Evolutionary conservation across 352 stramenopile genomes (phyloP), one percentile per base, ranked within the genome.

Genomic region (Globisporangium cystogenes): DNA sequence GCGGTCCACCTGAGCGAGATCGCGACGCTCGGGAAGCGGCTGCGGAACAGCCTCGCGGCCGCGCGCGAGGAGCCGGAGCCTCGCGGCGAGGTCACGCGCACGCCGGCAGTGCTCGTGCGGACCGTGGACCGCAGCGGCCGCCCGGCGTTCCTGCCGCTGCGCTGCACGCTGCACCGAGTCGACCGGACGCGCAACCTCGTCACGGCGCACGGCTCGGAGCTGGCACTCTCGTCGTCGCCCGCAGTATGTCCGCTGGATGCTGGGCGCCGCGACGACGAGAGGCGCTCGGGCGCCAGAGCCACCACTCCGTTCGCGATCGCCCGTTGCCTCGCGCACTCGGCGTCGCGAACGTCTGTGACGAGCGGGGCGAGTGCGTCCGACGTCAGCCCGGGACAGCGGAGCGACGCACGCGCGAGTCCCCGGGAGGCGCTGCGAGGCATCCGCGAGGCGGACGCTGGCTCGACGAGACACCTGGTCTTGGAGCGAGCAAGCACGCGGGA

Each of bases 1-100:
- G 57, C 57, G 16, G 18, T 87, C 8, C 70, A 86, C 51, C 37
- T 63, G 5, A 51, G 41, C 1, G 54, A 77, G 27, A 31, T 87
- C 15, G 56, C 72, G 27, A 36, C 45, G 2, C 64, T 69, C 44
- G 71, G 76, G 56, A 60, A 45, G n/a, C 59, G 59, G 23, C 46
- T 90, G 0, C 70, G 76, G 29, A 60, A 61, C 14, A 59, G 76
- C 23, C 37, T 90, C 15, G 44, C 40, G 16, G 45, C 41, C 1
- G 57, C 82, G 21, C 59, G 55, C 14, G 36, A 16, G 11, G 56
- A 68, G 27, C 39, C 39, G 12, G 48, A 60, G 8, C 43, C 36
- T 11, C 21, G 52, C 14, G 43, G 51, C 7, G 31, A 48, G 37
- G 40, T 21, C 15, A 21, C 29, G n/a, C 21, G 26, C 15, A 37